phyloP scores from a whole-genome alignment of 345 rosid species.

The Citrus maxima region DNA sequence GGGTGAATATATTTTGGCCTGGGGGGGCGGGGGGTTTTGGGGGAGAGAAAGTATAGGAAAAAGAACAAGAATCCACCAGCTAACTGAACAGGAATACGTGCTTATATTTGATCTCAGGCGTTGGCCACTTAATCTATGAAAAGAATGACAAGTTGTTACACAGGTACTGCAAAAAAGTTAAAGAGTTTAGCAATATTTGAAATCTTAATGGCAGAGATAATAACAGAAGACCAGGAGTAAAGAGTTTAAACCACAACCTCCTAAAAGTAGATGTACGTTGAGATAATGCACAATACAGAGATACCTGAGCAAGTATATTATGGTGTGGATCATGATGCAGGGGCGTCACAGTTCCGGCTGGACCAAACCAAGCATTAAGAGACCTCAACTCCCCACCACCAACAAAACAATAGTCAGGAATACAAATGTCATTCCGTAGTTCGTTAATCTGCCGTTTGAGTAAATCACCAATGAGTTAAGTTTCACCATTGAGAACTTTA shows the following conservation, averaged over 20 bases:
- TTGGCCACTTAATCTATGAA: neutral
- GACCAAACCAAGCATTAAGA: slow-evolving; percentile 98
- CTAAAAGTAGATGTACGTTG: neutral
- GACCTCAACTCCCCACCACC: slow-evolving; percentile 94
- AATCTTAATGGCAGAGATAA: neutral
- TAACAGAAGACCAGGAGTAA: neutral
- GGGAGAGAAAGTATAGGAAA: neutral
- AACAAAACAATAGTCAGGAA: slow-evolving; percentile 90
- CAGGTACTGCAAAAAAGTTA: neutral
- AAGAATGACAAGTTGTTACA: neutral
- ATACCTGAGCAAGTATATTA: slow-evolving; percentile 92
- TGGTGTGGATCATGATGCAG: slow-evolving; percentile 99
- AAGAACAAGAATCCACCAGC: neutral
- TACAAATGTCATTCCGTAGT: slow-evolving; percentile 73
- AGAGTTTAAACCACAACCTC: neutral
- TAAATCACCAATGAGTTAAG: slow-evolving; percentile 12
- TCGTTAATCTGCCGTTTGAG: slow-evolving; percentile 64
- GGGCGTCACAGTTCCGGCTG: slow-evolving; percentile 91
- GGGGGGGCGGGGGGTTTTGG: neutral
- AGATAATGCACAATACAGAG: neutral
- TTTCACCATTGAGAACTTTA: slow-evolving; percentile 13
- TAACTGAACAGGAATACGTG: neutral
- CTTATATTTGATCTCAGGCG: neutral
- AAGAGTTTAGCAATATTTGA: neutral
- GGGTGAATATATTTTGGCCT: neutral